These are phyloP conservation scores for Isoetes engelmannii DNA, from an alignment of 83 land plant species.

Conservation along the genomic window DNA sequence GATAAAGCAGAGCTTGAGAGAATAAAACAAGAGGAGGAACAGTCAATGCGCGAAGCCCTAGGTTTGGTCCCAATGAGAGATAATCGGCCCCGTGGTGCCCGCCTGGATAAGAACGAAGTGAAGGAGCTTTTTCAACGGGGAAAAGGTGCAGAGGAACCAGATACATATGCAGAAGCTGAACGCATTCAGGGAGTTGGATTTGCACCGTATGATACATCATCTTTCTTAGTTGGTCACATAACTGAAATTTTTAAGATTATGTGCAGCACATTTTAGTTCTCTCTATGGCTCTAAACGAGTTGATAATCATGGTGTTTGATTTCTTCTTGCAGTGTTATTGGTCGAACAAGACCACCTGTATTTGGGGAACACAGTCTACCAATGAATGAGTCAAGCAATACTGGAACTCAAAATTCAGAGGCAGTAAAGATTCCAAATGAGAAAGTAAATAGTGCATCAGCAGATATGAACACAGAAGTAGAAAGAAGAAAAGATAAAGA, in stretches of 20 bases:
- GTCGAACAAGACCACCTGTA: not conserved
- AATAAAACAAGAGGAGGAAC: constrained; percentile 88
- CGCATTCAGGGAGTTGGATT: constrained; percentile 89
- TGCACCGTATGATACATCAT: constrained; percentile 48
- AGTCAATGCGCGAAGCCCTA: constrained; percentile 80
- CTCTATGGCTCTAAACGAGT: not conserved
- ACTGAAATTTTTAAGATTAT: not conserved
- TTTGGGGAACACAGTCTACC: not conserved
- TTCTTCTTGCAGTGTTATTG: not conserved
- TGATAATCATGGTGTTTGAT: not conserved
- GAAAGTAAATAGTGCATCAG: not conserved
- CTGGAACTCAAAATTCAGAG: not conserved
- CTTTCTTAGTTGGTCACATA: not conserved
- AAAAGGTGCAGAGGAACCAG: constrained; percentile 76
- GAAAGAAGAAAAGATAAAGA: not conserved
- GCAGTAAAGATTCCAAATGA: not conserved
- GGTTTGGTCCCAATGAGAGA: constrained; percentile 86
- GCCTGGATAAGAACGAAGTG: constrained; percentile 78
- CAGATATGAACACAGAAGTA: not conserved
- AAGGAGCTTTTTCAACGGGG: constrained; percentile 80
- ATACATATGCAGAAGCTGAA: constrained; percentile 79
- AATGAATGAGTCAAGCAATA: not conserved
- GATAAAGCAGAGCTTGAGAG: constrained; percentile 66
- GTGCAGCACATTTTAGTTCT: not conserved
- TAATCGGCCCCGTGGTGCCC: constrained; percentile 50